Evolutionary conservation across 371 early-diverging fungal species (phyloP).

Genomic region (Mortierella sp.): DNA sequence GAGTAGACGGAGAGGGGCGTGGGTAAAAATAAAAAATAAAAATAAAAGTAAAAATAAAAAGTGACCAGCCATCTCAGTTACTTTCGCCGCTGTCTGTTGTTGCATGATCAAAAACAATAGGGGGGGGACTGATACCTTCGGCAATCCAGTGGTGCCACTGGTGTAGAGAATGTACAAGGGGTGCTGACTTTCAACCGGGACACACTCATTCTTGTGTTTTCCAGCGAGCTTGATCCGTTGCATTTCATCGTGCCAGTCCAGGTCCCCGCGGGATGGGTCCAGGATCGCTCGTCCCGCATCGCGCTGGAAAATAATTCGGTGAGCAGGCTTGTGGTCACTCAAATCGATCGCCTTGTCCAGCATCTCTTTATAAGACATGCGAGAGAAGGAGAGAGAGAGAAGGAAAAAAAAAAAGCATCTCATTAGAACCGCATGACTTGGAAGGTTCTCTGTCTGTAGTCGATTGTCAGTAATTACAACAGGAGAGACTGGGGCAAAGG

Average conservation of each 20-base stretch:
- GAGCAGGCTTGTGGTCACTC: conserved; percentile 61
- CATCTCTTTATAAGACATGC: conserved; percentile 69
- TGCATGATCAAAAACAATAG: no score
- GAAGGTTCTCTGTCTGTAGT: background rate
- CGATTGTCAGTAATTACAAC: background rate
- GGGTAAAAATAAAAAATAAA: no score
- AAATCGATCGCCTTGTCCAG: conserved; percentile 71
- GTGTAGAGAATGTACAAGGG: conserved; percentile 96
- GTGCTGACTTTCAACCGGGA: conserved; percentile 84
- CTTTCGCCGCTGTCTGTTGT: no score
- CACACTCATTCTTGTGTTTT: conserved; percentile 60
- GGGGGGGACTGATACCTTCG: conserved; percentile 62
- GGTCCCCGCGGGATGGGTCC: conserved; percentile 64
- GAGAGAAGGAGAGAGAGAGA: no score
- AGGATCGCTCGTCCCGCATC: conserved; percentile 60
- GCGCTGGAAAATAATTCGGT: conserved; percentile 71
- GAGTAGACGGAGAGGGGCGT: no score
- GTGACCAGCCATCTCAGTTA: no score
- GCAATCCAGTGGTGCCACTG: conserved; percentile 86
- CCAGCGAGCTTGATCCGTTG: conserved; percentile 48
- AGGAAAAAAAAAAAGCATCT: conserved; percentile 9
- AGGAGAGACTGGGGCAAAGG: background rate
- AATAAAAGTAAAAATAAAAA: no score
- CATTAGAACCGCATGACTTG: background rate
- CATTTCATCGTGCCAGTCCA: conserved; percentile 70